Evolutionary conservation across 2,329 filamentous ascomycete genomes (phyloP).

Genomic region (Trichophyton mentagrophytes): DNA sequence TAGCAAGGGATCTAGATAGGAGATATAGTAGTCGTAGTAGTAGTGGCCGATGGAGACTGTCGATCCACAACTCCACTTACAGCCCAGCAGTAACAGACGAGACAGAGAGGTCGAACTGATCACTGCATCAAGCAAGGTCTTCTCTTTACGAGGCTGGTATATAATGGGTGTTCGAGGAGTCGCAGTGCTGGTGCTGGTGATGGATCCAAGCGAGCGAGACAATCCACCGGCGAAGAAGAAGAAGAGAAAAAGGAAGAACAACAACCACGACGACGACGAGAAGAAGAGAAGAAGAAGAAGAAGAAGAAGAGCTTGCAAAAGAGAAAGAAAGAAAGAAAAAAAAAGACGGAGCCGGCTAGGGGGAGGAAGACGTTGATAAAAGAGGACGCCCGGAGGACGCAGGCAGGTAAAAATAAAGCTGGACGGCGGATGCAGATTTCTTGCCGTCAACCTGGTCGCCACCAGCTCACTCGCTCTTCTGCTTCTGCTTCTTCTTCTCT

Average conservation of each 20-base stretch:
- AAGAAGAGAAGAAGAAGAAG: not conserved
- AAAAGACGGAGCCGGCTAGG: not conserved
- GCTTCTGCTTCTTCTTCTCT: no score
- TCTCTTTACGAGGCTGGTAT: not conserved
- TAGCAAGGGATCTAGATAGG: no score
- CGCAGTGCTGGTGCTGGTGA: not conserved
- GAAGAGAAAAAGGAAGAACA: not conserved
- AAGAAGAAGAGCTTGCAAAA: not conserved
- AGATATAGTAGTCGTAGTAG: no score
- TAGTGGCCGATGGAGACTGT: not conserved
- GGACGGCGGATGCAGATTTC: constrained; percentile 3
- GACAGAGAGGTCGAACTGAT: not conserved
- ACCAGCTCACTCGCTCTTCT: not conserved
- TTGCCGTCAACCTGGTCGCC: constrained; percentile 3
- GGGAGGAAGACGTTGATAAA: not conserved
- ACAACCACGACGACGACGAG: not conserved
- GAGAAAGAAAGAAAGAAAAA: not conserved
- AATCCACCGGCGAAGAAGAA: not conserved
- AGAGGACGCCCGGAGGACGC: not conserved
- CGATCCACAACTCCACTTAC: not conserved
- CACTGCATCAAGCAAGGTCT: not conserved
- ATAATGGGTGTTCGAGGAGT: not conserved
- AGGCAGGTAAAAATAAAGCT: not conserved
- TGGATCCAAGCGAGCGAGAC: constrained; percentile 1
- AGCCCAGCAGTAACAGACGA: not conserved